Evolutionary conservation across 768 basidiomycete species (phyloP), one percentile per base, ranked within the genome.

Genomic region (Clavaria fumosa): DNA sequence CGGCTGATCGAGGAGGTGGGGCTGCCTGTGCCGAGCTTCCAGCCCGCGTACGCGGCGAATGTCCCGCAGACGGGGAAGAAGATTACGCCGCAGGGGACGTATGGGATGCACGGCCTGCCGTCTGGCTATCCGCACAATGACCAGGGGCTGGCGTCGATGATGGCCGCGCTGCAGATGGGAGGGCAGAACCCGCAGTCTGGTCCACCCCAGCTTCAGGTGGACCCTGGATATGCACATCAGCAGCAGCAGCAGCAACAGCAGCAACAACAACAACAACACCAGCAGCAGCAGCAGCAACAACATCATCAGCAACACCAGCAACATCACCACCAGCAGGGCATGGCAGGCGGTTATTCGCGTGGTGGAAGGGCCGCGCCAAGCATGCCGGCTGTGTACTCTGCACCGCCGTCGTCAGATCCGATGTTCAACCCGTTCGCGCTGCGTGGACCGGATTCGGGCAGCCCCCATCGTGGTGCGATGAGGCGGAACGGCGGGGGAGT

Each of bases 1-100:
- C 72, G 85, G 41, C 66, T 97, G 34, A 83, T 95, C 39, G 89
- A 95, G 54, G 91, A 93, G 59, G 89, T 95, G 44, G 90, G 91
- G 9, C 60, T 96, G 31, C 83, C 86, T 4, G 79, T 89, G 33
- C 84, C 82, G 38, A 86, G 78, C 60, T 79, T 84, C 58, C 81
- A 85, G 56, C 77, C 83, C 9, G 75, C 75, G 10, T 85, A 83
- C 54, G 64, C 73, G 11, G 75, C 73, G 43, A 70, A 68, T 42
- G 62, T 75, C 5, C 65, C 72, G 35, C 64, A 72, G 5, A 63
- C 67, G 43, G 69, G 73, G 43, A 84, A 84, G 57, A 75, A 75
- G 54, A 57, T 64, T 41, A 59, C 62, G 23, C 44, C 64, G 24
- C 71, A 73, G 47, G 63, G 52, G 43, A 64, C 64, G 23, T 81